These are phyloP conservation scores for Ceraceosorus guamensis DNA, from an alignment of 1,284 basidiomycete species.

Conservation along the genomic window DNA sequence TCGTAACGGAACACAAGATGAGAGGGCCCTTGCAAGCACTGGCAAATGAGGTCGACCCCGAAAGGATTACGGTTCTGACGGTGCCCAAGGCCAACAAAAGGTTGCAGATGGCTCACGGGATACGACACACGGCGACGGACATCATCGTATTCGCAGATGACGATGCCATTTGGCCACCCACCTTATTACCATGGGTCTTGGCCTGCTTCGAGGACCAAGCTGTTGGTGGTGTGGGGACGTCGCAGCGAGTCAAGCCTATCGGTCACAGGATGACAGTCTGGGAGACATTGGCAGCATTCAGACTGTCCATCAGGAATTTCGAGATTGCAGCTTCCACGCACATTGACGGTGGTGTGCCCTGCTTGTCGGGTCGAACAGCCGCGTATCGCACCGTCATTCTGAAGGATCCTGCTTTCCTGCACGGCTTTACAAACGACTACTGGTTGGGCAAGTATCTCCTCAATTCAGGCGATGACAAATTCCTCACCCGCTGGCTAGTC, in stretches of 20 bases:
- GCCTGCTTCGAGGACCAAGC: slow-evolving; percentile 90
- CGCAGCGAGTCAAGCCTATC: slow-evolving; percentile 74
- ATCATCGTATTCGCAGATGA: slow-evolving; percentile 94
- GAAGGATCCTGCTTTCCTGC: slow-evolving; percentile 82
- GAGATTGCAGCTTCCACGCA: slow-evolving; percentile 80
- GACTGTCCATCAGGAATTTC: slow-evolving; percentile 82
- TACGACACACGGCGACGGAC: slow-evolving; percentile 77
- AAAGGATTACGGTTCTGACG: slow-evolving; percentile 73
- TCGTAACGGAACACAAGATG: slow-evolving; percentile 88
- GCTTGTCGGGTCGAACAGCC: slow-evolving; percentile 81
- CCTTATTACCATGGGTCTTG: slow-evolving; percentile 71
- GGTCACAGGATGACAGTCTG: slow-evolving; percentile 76
- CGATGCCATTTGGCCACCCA: slow-evolving; percentile 88
- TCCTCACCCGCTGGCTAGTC: slow-evolving; percentile 92
- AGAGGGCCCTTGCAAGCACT: slow-evolving; percentile 73
- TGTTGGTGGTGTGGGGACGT: slow-evolving; percentile 81
- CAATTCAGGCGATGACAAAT: slow-evolving; percentile 63
- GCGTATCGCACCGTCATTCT: slow-evolving; percentile 85
- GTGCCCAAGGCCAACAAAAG: slow-evolving; percentile 88
- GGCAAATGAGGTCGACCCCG: slow-evolving; percentile 73
- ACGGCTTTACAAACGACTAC: slow-evolving; percentile 85
- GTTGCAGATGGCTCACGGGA: slow-evolving; percentile 83
- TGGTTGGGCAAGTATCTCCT: slow-evolving; percentile 58
- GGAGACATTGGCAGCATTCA: slow-evolving; percentile 86
- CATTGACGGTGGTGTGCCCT: slow-evolving; percentile 83